Base-by-base conservation (phyloP, 441 rosid species). In the Pelargonium australe region DNA sequence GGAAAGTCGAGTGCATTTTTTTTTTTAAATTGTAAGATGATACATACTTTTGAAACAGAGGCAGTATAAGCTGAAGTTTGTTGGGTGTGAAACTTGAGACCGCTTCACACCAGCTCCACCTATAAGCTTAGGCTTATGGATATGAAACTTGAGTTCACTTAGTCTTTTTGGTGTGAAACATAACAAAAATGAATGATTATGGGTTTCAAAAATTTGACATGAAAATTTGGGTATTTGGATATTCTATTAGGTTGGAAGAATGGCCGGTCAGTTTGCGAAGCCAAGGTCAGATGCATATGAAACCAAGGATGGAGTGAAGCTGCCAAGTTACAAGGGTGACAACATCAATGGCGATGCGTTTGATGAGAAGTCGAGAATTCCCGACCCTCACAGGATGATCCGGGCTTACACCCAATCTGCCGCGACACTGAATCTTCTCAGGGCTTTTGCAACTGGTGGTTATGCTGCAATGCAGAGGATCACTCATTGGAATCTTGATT, bases 241-340 rank as follows among this genome's bases (percentile, higher is more conserved):
- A 58, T 69, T 70, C 13, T 11, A 12, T 62, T 71, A 91, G 97
- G 97, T 91, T 73, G 97, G 97, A 70, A 91, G 97, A 82, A 91
- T 91, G 97, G 97, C 97, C 4, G 97, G 97, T 67, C 97, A 91
- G 76, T 91, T 91, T 71, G 93, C 97, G 0, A 91, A 91, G 80
- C 97, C 97, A 3, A 85, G 97, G 53, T 71, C 74, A 1, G 69
- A 64, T 40, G 64, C 68, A 0, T 71, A 31, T 31, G 74, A 71
- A 25, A 68, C 65, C 69, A 71, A 64, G 55, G 19, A 71, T 31
- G 74, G 74, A 17, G 74, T 71, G 64, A 71, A 71, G 68, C 69
- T 71, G 14, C 74, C 74, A 0, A 64, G 68, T 44, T 71, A 71
- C 63, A 71, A 66, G 64, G 74, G 74, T 3, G 74, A 71, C 70